Conservation (phyloP, 2,329 filamentous ascomycete species). For the Fusarium brevicatenulatum region DNA sequence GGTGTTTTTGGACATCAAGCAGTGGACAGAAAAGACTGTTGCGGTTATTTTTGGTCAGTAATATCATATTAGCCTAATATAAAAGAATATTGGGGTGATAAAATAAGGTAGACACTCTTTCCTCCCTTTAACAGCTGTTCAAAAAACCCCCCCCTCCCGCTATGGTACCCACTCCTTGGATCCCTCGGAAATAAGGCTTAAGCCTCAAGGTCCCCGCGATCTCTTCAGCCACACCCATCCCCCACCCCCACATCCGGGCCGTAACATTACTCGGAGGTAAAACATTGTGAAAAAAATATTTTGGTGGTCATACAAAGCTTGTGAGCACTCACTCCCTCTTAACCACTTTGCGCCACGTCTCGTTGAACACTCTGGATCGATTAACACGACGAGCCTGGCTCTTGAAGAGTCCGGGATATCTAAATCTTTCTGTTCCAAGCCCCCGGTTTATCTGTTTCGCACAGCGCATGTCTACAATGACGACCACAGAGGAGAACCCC, state of each 20-base stretch:
- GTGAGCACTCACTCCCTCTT: neutral
- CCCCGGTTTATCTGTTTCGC: neutral
- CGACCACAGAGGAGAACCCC: slow-evolving; percentile 33
- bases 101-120: no score
- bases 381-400: slow-evolving; percentile 32
- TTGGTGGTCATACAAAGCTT: neutral
- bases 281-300: neutral
- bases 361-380: slow-evolving; percentile 37
- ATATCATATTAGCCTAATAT: no score
- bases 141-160: no score
- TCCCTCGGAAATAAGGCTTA: neutral
- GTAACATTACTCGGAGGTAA: neutral
- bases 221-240: neutral
- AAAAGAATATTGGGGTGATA: no score
- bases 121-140: no score
- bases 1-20: no score
- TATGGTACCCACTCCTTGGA: neutral
- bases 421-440: neutral
- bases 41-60: no score
- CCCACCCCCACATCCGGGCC: slow-evolving; percentile 1
- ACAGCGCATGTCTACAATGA: slow-evolving; percentile 48
- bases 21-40: no score
- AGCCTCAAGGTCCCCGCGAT: neutral
- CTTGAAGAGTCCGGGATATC: slow-evolving; percentile 39
- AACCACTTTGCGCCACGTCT: slow-evolving; percentile 4